A percentile compares a stretch with the other conserved stretches of the same genome.
These are phyloP conservation scores for Toxicodendron radicans DNA, from an alignment of 345 rosid genomes.

Conservation along the genomic window DNA sequence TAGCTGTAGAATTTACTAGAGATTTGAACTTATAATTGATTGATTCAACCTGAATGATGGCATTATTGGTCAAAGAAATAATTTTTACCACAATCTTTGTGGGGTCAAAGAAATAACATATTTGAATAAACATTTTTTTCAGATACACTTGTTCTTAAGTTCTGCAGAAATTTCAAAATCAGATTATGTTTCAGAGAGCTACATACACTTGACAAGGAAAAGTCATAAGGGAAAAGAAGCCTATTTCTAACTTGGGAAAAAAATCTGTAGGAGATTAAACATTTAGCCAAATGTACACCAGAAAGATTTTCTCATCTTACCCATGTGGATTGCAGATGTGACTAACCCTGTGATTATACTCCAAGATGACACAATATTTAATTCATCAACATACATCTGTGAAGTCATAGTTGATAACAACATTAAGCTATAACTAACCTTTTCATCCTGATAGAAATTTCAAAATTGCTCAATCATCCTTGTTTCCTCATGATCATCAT, in stretches of 20 bases:
- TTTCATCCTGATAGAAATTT: slow-evolving; percentile 46
- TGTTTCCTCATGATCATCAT: slow-evolving; percentile 39
- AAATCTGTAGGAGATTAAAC: no score
- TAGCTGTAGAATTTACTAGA: not conserved
- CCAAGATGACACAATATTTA: not conserved
- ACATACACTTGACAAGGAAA: not conserved
- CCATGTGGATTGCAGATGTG: not conserved
- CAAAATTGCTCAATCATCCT: slow-evolving; percentile 47
- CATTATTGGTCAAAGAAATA: not conserved
- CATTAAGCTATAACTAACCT: slow-evolving; percentile 35
- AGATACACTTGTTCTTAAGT: not conserved
- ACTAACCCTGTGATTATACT: not conserved
- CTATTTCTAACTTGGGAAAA: not conserved
- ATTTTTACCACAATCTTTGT: not conserved
- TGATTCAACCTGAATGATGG: not conserved
- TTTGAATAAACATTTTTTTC: not conserved
- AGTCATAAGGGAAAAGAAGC: not conserved
- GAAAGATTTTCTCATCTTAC: not conserved
- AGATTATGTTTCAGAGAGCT: not conserved
- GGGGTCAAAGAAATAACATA: not conserved
- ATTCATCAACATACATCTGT: not conserved
- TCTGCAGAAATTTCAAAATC: not conserved
- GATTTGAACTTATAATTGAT: not conserved
- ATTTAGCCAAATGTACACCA: not conserved
- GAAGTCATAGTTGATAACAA: not conserved